phyloP scores from a whole-genome alignment of 2,329 filamentous ascomycete genomes.

The Cladophialophora bantiana region DNA sequence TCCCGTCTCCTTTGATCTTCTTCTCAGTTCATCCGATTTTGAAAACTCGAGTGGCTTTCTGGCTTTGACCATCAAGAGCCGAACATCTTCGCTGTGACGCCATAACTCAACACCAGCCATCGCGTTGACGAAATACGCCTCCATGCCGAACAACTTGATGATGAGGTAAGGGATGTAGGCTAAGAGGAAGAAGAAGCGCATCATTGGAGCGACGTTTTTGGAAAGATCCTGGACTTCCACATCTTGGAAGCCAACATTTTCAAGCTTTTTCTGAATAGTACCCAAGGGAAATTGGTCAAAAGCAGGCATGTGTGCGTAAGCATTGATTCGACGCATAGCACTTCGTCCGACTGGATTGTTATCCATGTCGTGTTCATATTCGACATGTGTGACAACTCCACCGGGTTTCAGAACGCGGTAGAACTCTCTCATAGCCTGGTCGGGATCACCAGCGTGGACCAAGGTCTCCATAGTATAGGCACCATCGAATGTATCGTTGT shows the following conservation, averaged over 20 bases:
- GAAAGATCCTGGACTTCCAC: conserved; percentile 55
- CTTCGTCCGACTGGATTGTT: conserved; percentile 35
- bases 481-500: conserved; percentile 54
- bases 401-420: conserved; percentile 58
- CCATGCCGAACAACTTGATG: conserved; percentile 52
- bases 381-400: conserved; percentile 49
- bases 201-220: conserved; percentile 38
- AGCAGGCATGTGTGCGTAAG: conserved; percentile 46
- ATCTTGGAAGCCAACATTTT: conserved; percentile 55
- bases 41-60: conserved; percentile 35
- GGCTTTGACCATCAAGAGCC: conserved; percentile 40
- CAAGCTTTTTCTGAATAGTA: conserved; percentile 49
- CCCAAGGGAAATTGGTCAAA: conserved; percentile 42
- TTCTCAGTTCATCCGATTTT: conserved; percentile 7
- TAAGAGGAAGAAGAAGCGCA: conserved; percentile 54
- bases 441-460: conserved; percentile 60
- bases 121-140: conserved; percentile 45
- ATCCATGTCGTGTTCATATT: conserved; percentile 34
- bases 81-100: conserved; percentile 43
- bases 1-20: conserved; percentile 7
- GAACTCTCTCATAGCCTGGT: conserved; percentile 55
- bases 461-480: conserved; percentile 65
- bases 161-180: conserved; percentile 57
- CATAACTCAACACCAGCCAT: conserved; percentile 34
- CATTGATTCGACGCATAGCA: conserved; percentile 14